Evolutionary conservation across 23 red algal genomes (phyloP), one percentile per base, ranked within the genome.

Genomic region (Gracilaria gracilis): DNA sequence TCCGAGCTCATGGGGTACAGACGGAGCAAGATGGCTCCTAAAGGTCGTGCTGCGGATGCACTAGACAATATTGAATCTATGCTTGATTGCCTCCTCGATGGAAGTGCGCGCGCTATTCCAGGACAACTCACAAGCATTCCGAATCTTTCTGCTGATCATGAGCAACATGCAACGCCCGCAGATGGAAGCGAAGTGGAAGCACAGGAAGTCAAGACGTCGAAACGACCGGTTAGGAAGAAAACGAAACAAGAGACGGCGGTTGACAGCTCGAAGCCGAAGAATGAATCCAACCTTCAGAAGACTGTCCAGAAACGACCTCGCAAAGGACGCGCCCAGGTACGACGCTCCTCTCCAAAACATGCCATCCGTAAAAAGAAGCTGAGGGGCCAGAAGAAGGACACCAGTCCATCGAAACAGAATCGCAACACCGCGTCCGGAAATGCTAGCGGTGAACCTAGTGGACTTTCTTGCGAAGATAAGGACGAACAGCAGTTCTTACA

Each of bases 401-500:
- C 19, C 31, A 20, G 3, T 37, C 31, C 31, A 69, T 36, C 16
- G 32, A 69, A 9, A 19, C 64, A 37, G 14, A 31, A 19, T 64
- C 59, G 59, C n/a, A 32, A 32, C 24, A 19, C 32, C 33, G 2
- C 27, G 33, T 13, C 32, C 64, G 32, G 17, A 69, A 69, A 15
- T 55, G 17, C 7, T 36, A 37, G 29, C 27, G 32, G 31, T 34
- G 64, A 69, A 5, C 64, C 3, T 8, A 38, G 31, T 69, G 42
- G 39, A 29, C 38, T 28, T 11, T 31, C 72, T 15, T 77, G 40
- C 5, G 19, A 77, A 35, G 72, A 77, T 19, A 50, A 49, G 38
- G 38, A 27, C 25, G 72, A 77, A 2, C 72, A 31, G 15, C 72
- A 77, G 34, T 77, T 77, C 46, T 51, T 77, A 50, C 72, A 77